Conservation (phyloP, 306 rosid species). For the Sindora glabra region DNA sequence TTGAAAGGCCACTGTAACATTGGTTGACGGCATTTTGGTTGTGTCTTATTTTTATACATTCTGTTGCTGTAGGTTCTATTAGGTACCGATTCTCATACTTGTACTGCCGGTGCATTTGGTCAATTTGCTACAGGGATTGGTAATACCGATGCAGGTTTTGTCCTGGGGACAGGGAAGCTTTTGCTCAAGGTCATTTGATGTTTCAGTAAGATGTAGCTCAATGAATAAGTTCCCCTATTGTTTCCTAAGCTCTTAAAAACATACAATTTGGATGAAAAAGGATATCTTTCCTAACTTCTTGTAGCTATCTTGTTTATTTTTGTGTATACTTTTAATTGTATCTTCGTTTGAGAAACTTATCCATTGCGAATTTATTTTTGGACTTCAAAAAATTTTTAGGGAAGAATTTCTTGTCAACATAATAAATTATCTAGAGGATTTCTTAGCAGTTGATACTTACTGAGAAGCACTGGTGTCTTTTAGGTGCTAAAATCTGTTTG, state of each 20-base stretch:
- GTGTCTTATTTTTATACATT: conserved; percentile 6
- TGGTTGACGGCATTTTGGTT: neutral
- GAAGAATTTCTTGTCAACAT: too few species aligned
- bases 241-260: neutral
- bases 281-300: neutral
- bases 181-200: conserved; percentile 60
- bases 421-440: too few species aligned
- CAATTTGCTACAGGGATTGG: conserved; percentile 98
- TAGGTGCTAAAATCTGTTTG: too few species aligned
- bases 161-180: conserved; percentile 83
- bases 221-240: neutral
- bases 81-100: conserved; percentile 97
- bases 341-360: too few species aligned
- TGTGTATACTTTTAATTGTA: too few species aligned
- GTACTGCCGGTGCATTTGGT: conserved; percentile 98
- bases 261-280: neutral
- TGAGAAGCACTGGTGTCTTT: too few species aligned
- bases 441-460: too few species aligned
- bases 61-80: conserved; percentile 57
- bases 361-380: too few species aligned
- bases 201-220: neutral
- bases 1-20: neutral
- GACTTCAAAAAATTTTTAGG: too few species aligned
- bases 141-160: conserved; percentile 90
- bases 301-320: neutral